phyloP scores from a whole-genome alignment of 768 basidiomycete species.

The Pleurotus citrinopileatus region DNA sequence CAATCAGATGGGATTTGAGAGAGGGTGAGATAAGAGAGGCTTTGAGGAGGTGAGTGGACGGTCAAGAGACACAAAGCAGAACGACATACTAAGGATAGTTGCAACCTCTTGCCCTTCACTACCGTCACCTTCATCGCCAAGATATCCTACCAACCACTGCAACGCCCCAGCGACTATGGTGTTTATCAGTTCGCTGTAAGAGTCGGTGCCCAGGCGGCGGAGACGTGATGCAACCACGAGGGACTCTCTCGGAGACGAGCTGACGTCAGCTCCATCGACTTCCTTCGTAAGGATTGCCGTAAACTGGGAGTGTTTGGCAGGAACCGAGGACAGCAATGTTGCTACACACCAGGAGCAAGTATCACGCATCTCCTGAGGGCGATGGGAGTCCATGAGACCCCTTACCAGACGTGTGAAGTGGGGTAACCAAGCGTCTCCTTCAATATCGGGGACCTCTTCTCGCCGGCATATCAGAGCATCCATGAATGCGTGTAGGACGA shows the following conservation, averaged over 20 bases:
- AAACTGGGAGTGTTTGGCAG: slow-evolving; percentile 19
- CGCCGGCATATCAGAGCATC: slow-evolving; percentile 28
- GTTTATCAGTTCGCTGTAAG: slow-evolving; percentile 22
- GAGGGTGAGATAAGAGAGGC: slow-evolving; percentile 28
- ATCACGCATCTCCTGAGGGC: slow-evolving; percentile 14
- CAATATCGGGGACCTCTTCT: slow-evolving; percentile 9
- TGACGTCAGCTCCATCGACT: slow-evolving; percentile 22
- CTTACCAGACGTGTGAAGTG: slow-evolving; percentile 26
- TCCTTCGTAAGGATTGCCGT: slow-evolving; percentile 21
- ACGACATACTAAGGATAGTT: slow-evolving; percentile 34
- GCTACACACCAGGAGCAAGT: slow-evolving; percentile 25
- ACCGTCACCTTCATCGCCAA: slow-evolving; percentile 31
- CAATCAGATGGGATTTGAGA: slow-evolving; percentile 59
- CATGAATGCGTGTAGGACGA: slow-evolving; percentile 44
- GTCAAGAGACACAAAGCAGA: slow-evolving; percentile 12
- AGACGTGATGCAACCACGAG: slow-evolving; percentile 30
- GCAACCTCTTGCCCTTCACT: slow-evolving; percentile 22
- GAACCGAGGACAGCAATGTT: slow-evolving; percentile 24
- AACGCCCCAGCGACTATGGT: slow-evolving; percentile 43
- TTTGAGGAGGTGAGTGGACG: slow-evolving; percentile 12
- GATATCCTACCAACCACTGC: slow-evolving; percentile 49
- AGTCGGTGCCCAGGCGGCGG: slow-evolving; percentile 13
- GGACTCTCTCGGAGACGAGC: slow-evolving; percentile 25
- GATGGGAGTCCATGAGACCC: slow-evolving; percentile 14
- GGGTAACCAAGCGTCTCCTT: slow-evolving; percentile 25